A percentile compares a stretch with the other conserved stretches of the same genome.
Conservation (phyloP, 768 basidiomycete genomes). For the Sporobolomyces pararoseus region DNA sequence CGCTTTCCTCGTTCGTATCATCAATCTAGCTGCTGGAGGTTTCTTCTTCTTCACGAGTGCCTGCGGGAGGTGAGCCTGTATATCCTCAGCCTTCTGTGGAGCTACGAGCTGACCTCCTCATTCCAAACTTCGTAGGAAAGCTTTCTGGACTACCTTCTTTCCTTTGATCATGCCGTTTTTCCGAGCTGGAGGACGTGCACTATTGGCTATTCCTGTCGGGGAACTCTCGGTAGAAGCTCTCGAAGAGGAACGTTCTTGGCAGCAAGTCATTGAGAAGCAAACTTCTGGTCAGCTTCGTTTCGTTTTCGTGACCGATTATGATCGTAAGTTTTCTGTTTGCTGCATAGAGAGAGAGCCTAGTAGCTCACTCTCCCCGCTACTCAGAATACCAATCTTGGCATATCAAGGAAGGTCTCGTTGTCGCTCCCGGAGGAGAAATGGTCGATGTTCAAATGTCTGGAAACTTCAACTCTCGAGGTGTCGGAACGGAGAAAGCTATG, state of each 20-base stretch:
- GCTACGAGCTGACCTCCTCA: neutral
- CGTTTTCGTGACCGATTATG: constrained; percentile 4
- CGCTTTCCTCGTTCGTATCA: neutral
- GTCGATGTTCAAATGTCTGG: neutral
- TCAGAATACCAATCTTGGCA: neutral
- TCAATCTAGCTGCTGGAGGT: neutral
- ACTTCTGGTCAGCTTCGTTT: constrained; percentile 2
- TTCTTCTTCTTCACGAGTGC: constrained; percentile 1
- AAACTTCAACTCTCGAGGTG: constrained; percentile 1
- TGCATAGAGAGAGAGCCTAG: neutral
- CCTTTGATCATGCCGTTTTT: neutral
- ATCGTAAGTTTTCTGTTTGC: neutral
- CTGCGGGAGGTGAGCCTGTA: neutral
- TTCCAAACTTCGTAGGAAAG: neutral
- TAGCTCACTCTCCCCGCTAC: neutral
- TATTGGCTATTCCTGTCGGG: neutral
- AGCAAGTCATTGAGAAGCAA: neutral
- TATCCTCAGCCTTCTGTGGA: neutral
- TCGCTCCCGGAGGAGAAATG: constrained; percentile 7
- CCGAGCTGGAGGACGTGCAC: neutral
- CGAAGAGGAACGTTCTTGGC: neutral
- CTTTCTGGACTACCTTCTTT: neutral
- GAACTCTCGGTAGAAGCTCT: neutral
- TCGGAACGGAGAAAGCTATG: neutral
- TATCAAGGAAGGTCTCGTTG: constrained; percentile 1